phyloP scores from a whole-genome alignment of 2,329 filamentous ascomycete species.

The Emergomyces orientalis region DNA sequence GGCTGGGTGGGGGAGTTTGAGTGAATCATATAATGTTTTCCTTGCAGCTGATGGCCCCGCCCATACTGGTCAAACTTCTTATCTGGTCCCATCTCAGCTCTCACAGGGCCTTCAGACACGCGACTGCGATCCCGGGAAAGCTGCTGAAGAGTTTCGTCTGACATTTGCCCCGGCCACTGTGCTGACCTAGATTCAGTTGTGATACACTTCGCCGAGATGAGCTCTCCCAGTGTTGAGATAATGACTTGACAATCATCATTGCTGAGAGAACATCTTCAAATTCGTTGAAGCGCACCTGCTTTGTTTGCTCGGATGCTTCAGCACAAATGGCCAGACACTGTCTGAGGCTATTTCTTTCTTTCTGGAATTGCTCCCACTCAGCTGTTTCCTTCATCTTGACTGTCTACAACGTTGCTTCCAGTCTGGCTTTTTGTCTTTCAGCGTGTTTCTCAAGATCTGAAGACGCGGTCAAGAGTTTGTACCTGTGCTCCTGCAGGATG shows the following conservation, averaged over 20 bases:
- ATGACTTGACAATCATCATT: too few species aligned
- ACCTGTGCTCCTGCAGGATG: not conserved
- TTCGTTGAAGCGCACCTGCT: constrained; percentile 4
- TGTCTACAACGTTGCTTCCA: too few species aligned
- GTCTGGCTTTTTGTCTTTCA: too few species aligned
- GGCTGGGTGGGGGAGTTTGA: not conserved
- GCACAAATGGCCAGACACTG: too few species aligned
- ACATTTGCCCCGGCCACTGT: not conserved
- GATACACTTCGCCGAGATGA: not conserved
- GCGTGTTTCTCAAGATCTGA: too few species aligned
- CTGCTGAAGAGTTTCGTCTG: not conserved
- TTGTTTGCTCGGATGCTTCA: not conserved
- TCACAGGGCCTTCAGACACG: too few species aligned
- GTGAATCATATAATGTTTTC: not conserved
- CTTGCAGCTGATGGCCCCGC: not conserved
- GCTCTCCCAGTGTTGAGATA: not conserved
- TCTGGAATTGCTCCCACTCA: too few species aligned
- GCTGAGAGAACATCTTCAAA: not conserved
- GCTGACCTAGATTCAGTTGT: not conserved
- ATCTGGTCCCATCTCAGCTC: too few species aligned
- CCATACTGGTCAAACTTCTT: too few species aligned
- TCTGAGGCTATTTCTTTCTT: not conserved
- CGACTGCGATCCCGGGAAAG: too few species aligned
- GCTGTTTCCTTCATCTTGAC: too few species aligned
- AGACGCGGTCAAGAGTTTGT: too few species aligned